Base-by-base conservation (phyloP, 495 filamentous ascomycete genomes). In the Baudoinia panamericana region DNA sequence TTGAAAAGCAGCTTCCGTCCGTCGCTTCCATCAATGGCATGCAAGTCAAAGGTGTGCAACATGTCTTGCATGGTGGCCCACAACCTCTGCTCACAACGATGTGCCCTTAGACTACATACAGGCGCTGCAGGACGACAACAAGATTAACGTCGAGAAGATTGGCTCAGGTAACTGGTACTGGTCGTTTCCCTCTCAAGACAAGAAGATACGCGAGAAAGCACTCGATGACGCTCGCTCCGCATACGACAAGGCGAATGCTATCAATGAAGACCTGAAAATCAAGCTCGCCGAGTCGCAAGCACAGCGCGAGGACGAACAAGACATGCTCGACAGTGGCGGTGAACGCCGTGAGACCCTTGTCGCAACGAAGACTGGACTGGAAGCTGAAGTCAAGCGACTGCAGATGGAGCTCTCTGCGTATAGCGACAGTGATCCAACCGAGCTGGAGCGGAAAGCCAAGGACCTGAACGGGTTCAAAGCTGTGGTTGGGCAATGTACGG, bases 151-250 rank as follows among this genome's bases (percentile, higher is more conserved):
- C 12, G 81, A 85, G 63, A 84, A 84, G 62, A 84, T 86, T 51
- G 81, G 81, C 41, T 79, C 68, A 40, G 78, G 75, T 12, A 84
- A 85, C 54, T 86, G 81, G 81, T 85, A 83, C 62, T 86, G 81
- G 81, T 69, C 65, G 44, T 86, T 86, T 54, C 56, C 58, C 22
- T 72, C 65, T 36, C 80, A 83, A 26, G 75, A 73, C 44, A 75
- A 69, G 56, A 68, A 68, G 28, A 56, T 56, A 12, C 67, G 65
- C 40, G 66, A 73, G 41, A 54, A 46, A 10, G 53, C 62, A 30
- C 51, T 79, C 36, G 62, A 56, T 29, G 63, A 63, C 36, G 56
- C 76, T 29, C 63, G 61, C 28, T 59, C 63, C 36, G 80, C 84
- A 41, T 56, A 70, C 52, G 68, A 66, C 39, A 74, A 69, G 46